These are phyloP conservation scores for Bjerkandera adusta DNA, from an alignment of 1,284 basidiomycete genomes.

Conservation along the genomic window DNA sequence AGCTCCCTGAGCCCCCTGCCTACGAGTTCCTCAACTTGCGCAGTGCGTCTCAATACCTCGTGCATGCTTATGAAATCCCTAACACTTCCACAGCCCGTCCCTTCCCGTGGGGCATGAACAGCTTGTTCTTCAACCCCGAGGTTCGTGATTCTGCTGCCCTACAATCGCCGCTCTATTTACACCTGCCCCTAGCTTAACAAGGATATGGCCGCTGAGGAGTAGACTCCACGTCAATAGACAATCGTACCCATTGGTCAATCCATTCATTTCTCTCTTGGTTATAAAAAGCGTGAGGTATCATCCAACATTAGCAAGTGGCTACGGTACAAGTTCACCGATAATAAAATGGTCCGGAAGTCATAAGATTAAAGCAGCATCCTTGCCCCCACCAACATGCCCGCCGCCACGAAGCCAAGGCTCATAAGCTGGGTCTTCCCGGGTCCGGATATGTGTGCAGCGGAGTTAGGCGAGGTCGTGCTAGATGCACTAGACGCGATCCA, in stretches of 20 bases:
- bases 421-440: conserved; percentile 36
- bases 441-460: conserved; percentile 27
- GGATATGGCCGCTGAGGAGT: conserved; percentile 48
- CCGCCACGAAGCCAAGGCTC: conserved; percentile 41
- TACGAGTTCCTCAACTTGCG: conserved; percentile 80
- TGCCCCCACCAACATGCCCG: conserved; percentile 39
- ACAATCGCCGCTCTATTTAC: conserved; percentile 1
- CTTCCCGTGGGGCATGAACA: conserved; percentile 82
- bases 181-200: conserved; percentile 50
- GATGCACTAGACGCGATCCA: too few species aligned
- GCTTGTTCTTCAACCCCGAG: conserved; percentile 76
- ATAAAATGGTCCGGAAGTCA: too few species aligned
- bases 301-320: background rate
- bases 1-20: conserved; percentile 65
- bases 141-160: conserved; percentile 39
- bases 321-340: too few species aligned
- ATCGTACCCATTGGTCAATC: conserved; percentile 7
- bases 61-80: background rate
- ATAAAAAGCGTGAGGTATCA: background rate
- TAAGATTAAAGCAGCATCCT: conserved; percentile 41
- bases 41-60: conserved; percentile 21
- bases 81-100: conserved; percentile 44
- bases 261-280: conserved; percentile 6
- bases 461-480: conserved; percentile 7
- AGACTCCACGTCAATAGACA: too few species aligned